A percentile compares a stretch with the other conserved stretches of the same genome.
Conservation (phyloP, 1,139 yeast genomes). For the Geotrichum candidum region DNA sequence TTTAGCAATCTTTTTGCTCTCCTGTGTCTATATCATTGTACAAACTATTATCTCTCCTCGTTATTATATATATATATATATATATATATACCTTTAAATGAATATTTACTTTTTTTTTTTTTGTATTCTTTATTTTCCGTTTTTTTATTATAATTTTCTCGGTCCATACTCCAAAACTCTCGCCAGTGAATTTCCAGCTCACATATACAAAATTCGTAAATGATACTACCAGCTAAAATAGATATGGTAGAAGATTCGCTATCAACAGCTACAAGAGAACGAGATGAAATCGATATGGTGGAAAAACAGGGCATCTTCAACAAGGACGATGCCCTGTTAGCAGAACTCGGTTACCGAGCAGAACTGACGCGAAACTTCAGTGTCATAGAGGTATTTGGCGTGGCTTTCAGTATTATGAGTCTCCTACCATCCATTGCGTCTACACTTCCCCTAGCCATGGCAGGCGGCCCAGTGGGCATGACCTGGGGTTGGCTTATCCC, state of each 20-base stretch:
- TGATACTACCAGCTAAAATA: background rate
- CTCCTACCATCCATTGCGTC: slow-evolving; percentile 58
- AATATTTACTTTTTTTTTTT: background rate
- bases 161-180: background rate
- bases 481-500: slow-evolving; percentile 63
- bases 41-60: background rate
- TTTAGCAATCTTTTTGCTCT: background rate
- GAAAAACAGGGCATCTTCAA: slow-evolving; percentile 5
- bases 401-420: slow-evolving; percentile 65
- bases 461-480: slow-evolving; percentile 56
- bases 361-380: slow-evolving; percentile 64
- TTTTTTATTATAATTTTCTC: background rate
- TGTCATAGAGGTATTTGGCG: slow-evolving; percentile 50
- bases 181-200: background rate
- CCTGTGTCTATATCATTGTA: background rate
- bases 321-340: slow-evolving; percentile 32
- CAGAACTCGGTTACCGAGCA: slow-evolving; percentile 59
- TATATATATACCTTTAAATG: background rate
- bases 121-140: background rate
- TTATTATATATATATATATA: too few species aligned
- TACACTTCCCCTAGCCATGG: slow-evolving; percentile 36
- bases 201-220: background rate
- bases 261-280: background rate
- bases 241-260: background rate
- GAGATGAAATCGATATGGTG: slow-evolving; percentile 3